These are phyloP conservation scores for Yamadazyma siamensis DNA, from an alignment of 1,139 yeast species.

Conservation along the genomic window DNA sequence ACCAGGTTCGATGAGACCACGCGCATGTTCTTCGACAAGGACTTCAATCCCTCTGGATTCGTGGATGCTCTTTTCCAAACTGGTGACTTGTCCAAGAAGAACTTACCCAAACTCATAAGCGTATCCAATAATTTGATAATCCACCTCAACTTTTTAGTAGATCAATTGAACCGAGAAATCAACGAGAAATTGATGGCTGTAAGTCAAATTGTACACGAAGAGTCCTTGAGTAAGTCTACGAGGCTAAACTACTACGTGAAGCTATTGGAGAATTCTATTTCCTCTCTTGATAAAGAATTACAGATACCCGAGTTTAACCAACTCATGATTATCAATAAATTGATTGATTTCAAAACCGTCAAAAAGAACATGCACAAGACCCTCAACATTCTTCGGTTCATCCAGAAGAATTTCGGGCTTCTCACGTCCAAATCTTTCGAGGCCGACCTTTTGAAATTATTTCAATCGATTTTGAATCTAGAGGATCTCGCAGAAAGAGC, in stretches of 20 bases:
- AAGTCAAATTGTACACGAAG: conserved; percentile 8
- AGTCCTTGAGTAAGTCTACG: conserved; percentile 22
- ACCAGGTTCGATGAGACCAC: conserved; percentile 12
- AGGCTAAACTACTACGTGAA: conserved; percentile 64
- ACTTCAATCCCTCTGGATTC: conserved; percentile 34
- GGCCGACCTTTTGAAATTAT: conserved; percentile 14
- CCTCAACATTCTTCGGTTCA: conserved; percentile 40
- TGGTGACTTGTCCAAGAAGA: conserved; percentile 21
- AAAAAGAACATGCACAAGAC: conserved; percentile 46
- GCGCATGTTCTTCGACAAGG: conserved; percentile 41
- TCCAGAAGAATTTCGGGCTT: conserved; percentile 17
- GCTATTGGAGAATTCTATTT: conserved; percentile 54
- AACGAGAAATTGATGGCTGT: conserved; percentile 14
- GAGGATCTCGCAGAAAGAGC: conserved; percentile 22
- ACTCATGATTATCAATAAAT: conserved; percentile 32
- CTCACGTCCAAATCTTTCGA: conserved; percentile 11
- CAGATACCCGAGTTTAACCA: conserved; percentile 29
- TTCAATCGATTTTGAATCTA: conserved; percentile 8
- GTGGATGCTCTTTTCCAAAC: conserved; percentile 36
- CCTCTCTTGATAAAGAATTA: conserved; percentile 45
- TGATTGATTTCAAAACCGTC: conserved; percentile 41
- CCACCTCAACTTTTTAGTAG: conserved; percentile 61
- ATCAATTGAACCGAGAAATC: conserved; percentile 45
- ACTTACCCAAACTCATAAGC: conserved; percentile 24
- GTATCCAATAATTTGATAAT: conserved; percentile 42